These are phyloP conservation scores for Phytophthora syringae DNA, from an alignment of 352 stramenopile species.

Conservation along the genomic window DNA sequence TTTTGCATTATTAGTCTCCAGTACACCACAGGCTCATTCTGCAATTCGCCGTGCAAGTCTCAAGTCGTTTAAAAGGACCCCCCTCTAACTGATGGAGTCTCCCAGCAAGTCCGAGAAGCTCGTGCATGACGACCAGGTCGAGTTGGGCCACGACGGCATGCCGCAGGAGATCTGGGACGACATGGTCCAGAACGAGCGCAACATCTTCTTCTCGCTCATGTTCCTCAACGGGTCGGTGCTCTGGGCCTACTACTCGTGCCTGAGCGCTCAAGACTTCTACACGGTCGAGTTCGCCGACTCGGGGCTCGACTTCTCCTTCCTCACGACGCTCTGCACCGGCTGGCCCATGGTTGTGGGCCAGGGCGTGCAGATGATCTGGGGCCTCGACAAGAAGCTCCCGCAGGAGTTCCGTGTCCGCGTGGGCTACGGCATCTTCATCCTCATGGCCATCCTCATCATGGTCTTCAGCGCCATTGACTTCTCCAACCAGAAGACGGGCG, in stretches of 20 bases:
- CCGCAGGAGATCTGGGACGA: slow-evolving; percentile 68
- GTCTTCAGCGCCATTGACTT: slow-evolving; percentile 63
- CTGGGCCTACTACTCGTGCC: slow-evolving; percentile 80
- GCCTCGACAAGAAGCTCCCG: slow-evolving; percentile 62
- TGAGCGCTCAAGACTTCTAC: slow-evolving; percentile 77
- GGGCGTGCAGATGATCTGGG: slow-evolving; percentile 56
- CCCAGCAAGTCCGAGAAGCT: slow-evolving; percentile 53
- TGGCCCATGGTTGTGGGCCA: slow-evolving; percentile 73
- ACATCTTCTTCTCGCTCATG: slow-evolving; percentile 71
- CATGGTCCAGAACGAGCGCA: slow-evolving; percentile 51
- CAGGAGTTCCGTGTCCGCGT: slow-evolving; percentile 49
- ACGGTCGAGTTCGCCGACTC: slow-evolving; percentile 51
- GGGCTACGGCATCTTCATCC: slow-evolving; percentile 62
- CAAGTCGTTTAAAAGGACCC: background rate
- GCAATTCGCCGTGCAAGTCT: slow-evolving; percentile 19
- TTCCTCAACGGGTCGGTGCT: slow-evolving; percentile 77
- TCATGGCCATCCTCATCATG: slow-evolving; percentile 69
- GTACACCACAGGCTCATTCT: slow-evolving; percentile 20
- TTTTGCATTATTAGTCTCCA: slow-evolving; percentile 21
- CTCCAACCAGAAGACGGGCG: slow-evolving; percentile 52
- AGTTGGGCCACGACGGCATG: slow-evolving; percentile 44
- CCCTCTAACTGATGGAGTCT: slow-evolving; percentile 26
- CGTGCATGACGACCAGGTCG: slow-evolving; percentile 29
- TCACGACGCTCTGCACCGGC: slow-evolving; percentile 62
- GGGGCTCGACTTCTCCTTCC: slow-evolving; percentile 66